phyloP scores from a whole-genome alignment of 352 stramenopile genomes.

The Phytophthora pluvialis region DNA sequence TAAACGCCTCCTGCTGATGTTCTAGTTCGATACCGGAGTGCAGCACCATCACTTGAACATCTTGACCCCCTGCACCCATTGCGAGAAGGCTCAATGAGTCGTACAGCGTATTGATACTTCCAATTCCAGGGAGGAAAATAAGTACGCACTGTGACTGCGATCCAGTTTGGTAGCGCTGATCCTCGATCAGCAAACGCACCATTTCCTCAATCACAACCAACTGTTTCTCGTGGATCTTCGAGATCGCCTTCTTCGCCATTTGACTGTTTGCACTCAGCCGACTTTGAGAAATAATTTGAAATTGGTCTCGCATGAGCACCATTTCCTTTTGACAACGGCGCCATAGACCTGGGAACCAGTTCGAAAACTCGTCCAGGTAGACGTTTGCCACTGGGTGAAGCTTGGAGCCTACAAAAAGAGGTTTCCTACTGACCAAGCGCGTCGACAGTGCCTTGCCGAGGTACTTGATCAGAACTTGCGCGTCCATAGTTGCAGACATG shows the following conservation, averaged over 20 bases:
- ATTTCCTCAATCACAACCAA: slow-evolving; percentile 64
- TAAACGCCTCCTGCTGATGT: slow-evolving; percentile 77
- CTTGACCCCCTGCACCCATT: slow-evolving; percentile 20
- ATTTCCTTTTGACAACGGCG: slow-evolving; percentile 51
- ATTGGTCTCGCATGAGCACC: slow-evolving; percentile 47
- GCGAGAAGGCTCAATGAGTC: slow-evolving; percentile 64
- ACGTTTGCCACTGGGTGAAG: slow-evolving; percentile 75
- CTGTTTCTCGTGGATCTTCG: slow-evolving; percentile 70
- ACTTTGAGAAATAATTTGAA: slow-evolving; percentile 39
- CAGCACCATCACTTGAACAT: slow-evolving; percentile 63
- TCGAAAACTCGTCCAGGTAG: slow-evolving; percentile 57
- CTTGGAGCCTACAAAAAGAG: slow-evolving; percentile 86
- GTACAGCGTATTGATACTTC: slow-evolving; percentile 92
- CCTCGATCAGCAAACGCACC: slow-evolving; percentile 59
- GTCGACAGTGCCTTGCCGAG: slow-evolving; percentile 68
- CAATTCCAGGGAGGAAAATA: slow-evolving; percentile 95
- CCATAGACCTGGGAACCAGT: slow-evolving; percentile 51
- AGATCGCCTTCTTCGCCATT: slow-evolving; percentile 54
- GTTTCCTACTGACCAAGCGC: slow-evolving; percentile 58
- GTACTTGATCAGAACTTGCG: slow-evolving; percentile 91
- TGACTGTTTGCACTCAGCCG: slow-evolving; percentile 53
- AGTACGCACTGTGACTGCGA: slow-evolving; percentile 90
- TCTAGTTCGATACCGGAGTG: slow-evolving; percentile 81
- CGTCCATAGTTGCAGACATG: slow-evolving; percentile 97
- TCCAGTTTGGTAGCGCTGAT: slow-evolving; percentile 37